phyloP scores from a whole-genome alignment of 768 basidiomycete genomes.

The Kwoniella bestiolae region DNA sequence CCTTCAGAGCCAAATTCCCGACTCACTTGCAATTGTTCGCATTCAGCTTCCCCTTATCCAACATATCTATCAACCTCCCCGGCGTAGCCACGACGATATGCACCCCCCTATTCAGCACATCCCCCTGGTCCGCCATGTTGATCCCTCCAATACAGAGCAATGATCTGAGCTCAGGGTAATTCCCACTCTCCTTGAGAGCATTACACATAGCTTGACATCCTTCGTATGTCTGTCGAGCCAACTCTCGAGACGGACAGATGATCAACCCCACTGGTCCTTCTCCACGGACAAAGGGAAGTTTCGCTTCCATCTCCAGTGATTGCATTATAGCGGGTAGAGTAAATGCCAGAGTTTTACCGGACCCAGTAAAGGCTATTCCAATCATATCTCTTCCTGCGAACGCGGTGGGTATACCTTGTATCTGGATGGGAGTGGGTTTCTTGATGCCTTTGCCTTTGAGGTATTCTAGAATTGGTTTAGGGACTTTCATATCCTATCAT shows the following conservation, averaged over 20 bases:
- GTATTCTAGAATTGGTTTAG: constrained; percentile 77
- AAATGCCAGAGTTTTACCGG: constrained; percentile 98
- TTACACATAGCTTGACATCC: constrained; percentile 85
- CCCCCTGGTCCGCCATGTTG: constrained; percentile 95
- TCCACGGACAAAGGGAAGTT: constrained; percentile 83
- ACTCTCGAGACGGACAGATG: constrained; percentile 94
- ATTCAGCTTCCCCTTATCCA: constrained; percentile 91
- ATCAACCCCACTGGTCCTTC: constrained; percentile 98
- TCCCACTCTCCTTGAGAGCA: constrained; percentile 72
- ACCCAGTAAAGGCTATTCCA: constrained; percentile 98
- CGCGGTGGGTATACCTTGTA: constrained; percentile 96
- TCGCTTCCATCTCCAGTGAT: constrained; percentile 88
- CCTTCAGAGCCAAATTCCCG: no score
- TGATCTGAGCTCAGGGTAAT: constrained; percentile 84
- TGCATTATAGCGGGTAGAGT: constrained; percentile 97
- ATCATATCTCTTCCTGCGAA: constrained; percentile 97
- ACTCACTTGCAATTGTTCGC: constrained; percentile 87
- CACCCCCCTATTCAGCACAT: constrained; percentile 84
- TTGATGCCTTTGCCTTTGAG: constrained; percentile 83
- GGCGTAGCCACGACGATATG: constrained; percentile 98
- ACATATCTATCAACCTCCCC: constrained; percentile 94
- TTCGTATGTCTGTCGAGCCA: constrained; percentile 96
- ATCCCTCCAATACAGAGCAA: constrained; percentile 97
- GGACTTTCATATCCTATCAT: constrained; percentile 96
- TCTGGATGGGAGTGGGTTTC: constrained; percentile 90